Base-by-base conservation (phyloP, 140 eudicot species). In the Senecio squalidus region DNA sequence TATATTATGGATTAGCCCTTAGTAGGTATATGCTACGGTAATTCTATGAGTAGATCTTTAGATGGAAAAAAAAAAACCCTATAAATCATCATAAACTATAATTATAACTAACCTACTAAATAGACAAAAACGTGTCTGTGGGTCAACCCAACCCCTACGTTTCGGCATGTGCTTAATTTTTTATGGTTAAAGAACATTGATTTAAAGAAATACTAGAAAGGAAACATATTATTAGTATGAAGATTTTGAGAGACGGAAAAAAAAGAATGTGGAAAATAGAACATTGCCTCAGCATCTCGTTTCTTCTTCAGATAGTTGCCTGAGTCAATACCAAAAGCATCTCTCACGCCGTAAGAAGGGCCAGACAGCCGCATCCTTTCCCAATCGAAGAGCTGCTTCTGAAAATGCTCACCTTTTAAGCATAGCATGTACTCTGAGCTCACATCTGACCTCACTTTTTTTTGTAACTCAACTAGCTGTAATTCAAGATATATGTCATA, bases 381-480 rank as follows among this genome's bases (percentile, higher is more conserved):
- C 96, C 99, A 93, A 68, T 93, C 96, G 72, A 82, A 93, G 40
- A 93, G 64, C 64, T 84, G 95, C 59, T 78, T 79, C 14, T 88
- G 90, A 14, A 95, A 90, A 74, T 78, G 73, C 45, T 78, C 87
- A 71, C 95, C 88, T 34, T 68, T 85, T 55, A 77, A 62, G 36
- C 92, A 93, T 47, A 93, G 70, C 94, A 78, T 73, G 75, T 84
- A 88, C 55, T 93, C 99, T 44, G 95, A 71, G 72, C 92, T 82
- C 77, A 93, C 94, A 41, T 88, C 86, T 68, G 94, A 77, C 60
- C 99, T 83, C 20, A 93, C 95, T 77, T 88, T 92, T 44, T 66
- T 75, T 77, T 92, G 99, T 69, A 92, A 63, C 66, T 84, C 99
- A 29, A 85, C 89, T 55, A 92, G 80, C 99, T 92, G 95, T 24